Evolutionary conservation across 2,329 filamentous ascomycete species (phyloP).

Genomic region (Exophiala sideris): DNA sequence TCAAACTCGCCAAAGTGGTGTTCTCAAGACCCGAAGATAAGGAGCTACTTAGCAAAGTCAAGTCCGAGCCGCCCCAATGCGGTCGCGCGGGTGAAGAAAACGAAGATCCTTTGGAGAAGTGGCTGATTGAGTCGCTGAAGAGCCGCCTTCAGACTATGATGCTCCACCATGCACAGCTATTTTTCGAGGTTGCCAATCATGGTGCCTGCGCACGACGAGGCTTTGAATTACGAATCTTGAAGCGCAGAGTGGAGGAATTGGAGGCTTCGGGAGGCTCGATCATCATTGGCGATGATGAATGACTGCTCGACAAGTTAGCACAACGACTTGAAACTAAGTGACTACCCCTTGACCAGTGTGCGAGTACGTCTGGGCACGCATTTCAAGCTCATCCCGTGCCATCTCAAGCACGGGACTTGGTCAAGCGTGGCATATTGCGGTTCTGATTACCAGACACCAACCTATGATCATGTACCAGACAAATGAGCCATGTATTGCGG

Average conservation of each 20-base stretch:
- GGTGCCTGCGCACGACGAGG: constrained; percentile 9
- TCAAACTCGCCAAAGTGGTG: constrained; percentile 13
- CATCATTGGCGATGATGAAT: constrained; percentile 18
- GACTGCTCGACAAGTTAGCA: neutral
- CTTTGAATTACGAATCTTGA: constrained; percentile 9
- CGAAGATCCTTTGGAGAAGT: constrained; percentile 13
- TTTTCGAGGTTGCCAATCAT: constrained; percentile 14
- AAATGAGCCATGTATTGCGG: too few species aligned
- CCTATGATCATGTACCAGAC: too few species aligned
- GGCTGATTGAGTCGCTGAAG: constrained; percentile 11
- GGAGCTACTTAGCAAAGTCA: neutral
- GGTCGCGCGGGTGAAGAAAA: neutral
- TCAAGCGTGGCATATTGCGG: too few species aligned
- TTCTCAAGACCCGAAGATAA: constrained; percentile 13
- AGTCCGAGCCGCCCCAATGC: neutral
- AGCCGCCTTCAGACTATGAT: constrained; percentile 7
- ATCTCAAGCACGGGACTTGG: too few species aligned
- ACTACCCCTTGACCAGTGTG: too few species aligned
- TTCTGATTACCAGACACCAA: too few species aligned
- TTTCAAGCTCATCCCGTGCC: too few species aligned
- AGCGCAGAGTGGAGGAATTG: constrained; percentile 9
- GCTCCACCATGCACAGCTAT: constrained; percentile 9
- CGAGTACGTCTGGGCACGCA: too few species aligned
- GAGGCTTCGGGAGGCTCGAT: constrained; percentile 6
- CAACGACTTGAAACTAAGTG: too few species aligned